Percentiles rank a stretch among this genome's conserved stretches.
Conservation (phyloP, 148 eudicot species). For the Salicornia ramosissima region DNA sequence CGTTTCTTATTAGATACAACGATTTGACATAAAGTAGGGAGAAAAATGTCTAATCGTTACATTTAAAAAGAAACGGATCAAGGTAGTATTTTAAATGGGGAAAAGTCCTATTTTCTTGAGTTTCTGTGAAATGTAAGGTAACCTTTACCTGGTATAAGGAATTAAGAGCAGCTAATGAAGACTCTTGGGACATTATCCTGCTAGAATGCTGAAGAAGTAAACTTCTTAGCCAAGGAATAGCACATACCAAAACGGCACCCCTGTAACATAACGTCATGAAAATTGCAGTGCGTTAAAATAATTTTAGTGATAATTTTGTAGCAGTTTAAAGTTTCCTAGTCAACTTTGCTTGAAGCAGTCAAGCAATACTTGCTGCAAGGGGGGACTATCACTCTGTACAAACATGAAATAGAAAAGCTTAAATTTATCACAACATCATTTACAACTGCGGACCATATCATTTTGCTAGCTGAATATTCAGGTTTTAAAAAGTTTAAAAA, state of each 20-base stretch:
- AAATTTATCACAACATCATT: background rate
- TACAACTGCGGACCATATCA: background rate
- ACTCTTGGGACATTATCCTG: constrained; percentile 76
- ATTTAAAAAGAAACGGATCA: too few relatives aligned
- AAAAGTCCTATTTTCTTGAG: too few relatives aligned
- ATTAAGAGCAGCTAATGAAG: constrained; percentile 73
- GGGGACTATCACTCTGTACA: background rate
- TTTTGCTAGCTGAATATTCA: background rate
- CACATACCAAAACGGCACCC: constrained; percentile 78
- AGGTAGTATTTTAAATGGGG: too few relatives aligned
- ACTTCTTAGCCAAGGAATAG: constrained; percentile 89
- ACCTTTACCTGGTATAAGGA: constrained; percentile 68
- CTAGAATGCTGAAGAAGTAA: constrained; percentile 87
- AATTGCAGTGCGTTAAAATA: background rate
- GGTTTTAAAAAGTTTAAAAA: background rate
- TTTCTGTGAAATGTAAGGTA: background rate
- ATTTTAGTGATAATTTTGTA: background rate
- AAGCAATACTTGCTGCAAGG: background rate
- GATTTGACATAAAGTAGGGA: too few relatives aligned
- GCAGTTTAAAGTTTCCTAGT: background rate
- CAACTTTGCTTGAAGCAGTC: background rate
- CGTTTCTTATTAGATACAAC: too few relatives aligned
- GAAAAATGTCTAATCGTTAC: too few relatives aligned
- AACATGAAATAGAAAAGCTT: background rate
- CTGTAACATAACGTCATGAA: constrained; percentile 29